These are phyloP conservation scores for Sugiyamaella neomexicana DNA, from an alignment of 1,139 yeast genomes.

Conservation along the genomic window DNA sequence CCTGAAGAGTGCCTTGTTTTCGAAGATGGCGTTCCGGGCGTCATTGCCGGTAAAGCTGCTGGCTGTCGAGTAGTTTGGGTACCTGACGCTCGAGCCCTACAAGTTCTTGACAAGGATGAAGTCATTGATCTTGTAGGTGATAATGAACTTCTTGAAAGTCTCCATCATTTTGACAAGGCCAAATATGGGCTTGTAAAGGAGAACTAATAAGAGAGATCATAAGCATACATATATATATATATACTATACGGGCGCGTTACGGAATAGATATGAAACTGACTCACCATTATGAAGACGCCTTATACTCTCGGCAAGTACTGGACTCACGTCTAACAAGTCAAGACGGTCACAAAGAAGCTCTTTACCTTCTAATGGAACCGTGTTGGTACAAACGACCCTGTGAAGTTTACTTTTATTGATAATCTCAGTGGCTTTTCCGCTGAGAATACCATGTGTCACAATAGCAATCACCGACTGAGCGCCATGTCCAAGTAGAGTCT, in stretches of 20 bases:
- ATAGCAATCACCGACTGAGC: conserved; percentile 89
- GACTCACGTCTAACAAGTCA: conserved; percentile 80
- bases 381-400: conserved; percentile 87
- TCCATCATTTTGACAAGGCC: conserved; percentile 55
- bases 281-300: conserved; percentile 95
- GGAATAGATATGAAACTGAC: conserved; percentile 84
- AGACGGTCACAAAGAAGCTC: conserved; percentile 68
- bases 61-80: conserved; percentile 91
- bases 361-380: conserved; percentile 88
- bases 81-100: conserved; percentile 73
- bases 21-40: conserved; percentile 95
- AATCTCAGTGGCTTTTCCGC: conserved; percentile 83
- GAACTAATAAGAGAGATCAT: too few relatives aligned
- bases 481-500: conserved; percentile 73
- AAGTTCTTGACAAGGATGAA: conserved; percentile 48
- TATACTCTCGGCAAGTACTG: conserved; percentile 92
- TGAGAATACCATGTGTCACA: conserved; percentile 91
- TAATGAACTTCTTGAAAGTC: conserved; percentile 57
- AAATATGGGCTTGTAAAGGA: conserved; percentile 46
- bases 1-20: conserved; percentile 84
- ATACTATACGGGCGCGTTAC: conserved; percentile 48
- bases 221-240: too few relatives aligned
- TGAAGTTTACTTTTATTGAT: conserved; percentile 77
- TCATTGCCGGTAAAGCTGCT: conserved; percentile 75
- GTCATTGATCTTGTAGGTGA: conserved; percentile 46